These are phyloP conservation scores for Globisporangium iwayamae DNA, from an alignment of 352 stramenopile genomes.

Conservation along the genomic window DNA sequence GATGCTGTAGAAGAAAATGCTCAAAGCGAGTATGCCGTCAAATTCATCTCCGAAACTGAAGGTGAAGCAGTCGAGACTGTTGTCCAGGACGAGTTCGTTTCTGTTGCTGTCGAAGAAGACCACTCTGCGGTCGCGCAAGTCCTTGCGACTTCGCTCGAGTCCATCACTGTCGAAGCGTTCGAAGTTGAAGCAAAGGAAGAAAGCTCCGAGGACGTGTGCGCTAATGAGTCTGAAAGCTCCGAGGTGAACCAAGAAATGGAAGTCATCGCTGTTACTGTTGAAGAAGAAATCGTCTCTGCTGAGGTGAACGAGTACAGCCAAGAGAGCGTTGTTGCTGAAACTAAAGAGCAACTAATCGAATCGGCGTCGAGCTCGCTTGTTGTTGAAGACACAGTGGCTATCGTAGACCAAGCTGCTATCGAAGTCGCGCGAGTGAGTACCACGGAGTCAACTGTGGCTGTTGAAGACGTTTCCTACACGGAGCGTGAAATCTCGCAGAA, in stretches of 20 bases:
- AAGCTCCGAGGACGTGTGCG: not conserved
- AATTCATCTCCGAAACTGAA: not conserved
- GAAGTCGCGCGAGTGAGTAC: not conserved
- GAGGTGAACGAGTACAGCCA: not conserved
- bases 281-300: not conserved
- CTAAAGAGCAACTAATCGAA: not conserved
- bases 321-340: not conserved
- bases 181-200: not conserved
- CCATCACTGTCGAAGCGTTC: not conserved
- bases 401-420: not conserved
- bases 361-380: not conserved
- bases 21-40: not conserved
- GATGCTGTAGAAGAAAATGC: not conserved
- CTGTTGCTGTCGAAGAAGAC: not conserved
- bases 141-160: not conserved
- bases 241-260: not conserved
- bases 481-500: conserved; percentile 10
- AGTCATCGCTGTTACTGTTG: not conserved
- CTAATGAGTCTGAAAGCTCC: not conserved
- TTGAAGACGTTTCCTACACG: not conserved
- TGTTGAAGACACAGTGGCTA: not conserved
- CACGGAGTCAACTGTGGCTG: not conserved
- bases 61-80: not conserved
- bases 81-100: not conserved
- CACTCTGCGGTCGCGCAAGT: not conserved